phyloP scores from a whole-genome alignment of 2,329 filamentous ascomycete species.

The Colletotrichum nymphaeae region DNA sequence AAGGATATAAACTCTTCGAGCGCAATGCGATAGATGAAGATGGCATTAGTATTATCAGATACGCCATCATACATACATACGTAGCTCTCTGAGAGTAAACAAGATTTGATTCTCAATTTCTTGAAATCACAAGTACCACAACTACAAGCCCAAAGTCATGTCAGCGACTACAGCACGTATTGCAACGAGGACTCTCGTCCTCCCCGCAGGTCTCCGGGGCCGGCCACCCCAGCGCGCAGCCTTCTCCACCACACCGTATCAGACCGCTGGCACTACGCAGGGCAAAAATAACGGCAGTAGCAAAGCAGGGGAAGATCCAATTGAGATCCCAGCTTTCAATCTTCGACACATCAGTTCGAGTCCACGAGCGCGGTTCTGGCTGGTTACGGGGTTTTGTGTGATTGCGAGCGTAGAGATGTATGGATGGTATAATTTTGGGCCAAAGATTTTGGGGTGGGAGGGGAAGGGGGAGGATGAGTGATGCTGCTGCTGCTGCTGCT shows the following conservation, averaged over 20 bases:
- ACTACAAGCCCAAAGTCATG: neutral
- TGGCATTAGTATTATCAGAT: neutral
- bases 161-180: neutral
- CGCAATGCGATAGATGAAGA: neutral
- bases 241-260: conserved; percentile 24
- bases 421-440: conserved; percentile 39
- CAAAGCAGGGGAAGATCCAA: neutral
- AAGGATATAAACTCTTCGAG: neutral
- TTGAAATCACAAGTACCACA: neutral
- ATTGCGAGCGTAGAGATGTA: conserved; percentile 36
- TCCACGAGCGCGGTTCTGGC: conserved; percentile 34
- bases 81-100: neutral
- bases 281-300: conserved; percentile 16
- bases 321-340: conserved; percentile 38
- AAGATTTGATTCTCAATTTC: neutral
- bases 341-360: conserved; percentile 38
- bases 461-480: neutral
- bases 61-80: neutral
- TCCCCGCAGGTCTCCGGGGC: neutral
- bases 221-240: neutral
- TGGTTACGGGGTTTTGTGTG: conserved; percentile 34
- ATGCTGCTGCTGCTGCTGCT: neutral
- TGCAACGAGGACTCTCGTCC: neutral
- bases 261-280: neutral
- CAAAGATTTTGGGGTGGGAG: conserved; percentile 37